phyloP scores from a whole-genome alignment of 192 early-diverging fungal genomes.

The Backusella parvicylindrica region DNA sequence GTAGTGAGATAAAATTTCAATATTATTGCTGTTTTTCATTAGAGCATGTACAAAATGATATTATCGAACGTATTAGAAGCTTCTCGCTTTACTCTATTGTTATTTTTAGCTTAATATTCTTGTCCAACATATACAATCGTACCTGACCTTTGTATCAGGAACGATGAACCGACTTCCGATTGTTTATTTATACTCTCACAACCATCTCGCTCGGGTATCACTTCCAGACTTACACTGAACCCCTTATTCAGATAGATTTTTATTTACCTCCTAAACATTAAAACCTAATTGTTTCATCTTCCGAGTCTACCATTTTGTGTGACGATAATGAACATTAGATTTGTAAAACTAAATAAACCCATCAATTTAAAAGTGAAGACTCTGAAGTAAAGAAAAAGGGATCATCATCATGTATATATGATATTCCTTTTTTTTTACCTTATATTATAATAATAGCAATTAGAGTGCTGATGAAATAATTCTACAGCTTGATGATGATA shows the following conservation, averaged over 20 bases:
- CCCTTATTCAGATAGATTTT: not conserved
- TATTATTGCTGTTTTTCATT: too few relatives aligned
- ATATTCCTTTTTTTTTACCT: too few relatives aligned
- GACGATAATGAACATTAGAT: not conserved
- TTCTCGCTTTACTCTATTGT: too few relatives aligned
- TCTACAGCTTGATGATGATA: too few relatives aligned
- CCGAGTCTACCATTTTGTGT: constrained; percentile 9
- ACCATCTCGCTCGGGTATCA: not conserved
- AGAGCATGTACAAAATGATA: too few relatives aligned
- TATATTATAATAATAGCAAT: too few relatives aligned
- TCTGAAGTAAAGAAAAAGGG: too few relatives aligned
- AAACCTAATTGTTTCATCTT: constrained; percentile 30
- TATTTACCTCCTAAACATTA: not conserved
- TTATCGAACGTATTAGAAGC: too few relatives aligned
- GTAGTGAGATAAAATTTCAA: too few relatives aligned
- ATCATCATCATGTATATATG: too few relatives aligned
- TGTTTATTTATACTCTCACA: not conserved
- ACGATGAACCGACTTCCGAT: not conserved
- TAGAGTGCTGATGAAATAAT: too few relatives aligned
- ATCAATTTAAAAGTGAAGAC: not conserved
- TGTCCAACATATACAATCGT: not conserved
- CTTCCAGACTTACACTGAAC: not conserved
- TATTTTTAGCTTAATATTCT: not conserved
- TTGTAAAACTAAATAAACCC: not conserved
- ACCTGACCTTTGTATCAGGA: not conserved